Evolutionary conservation across 1,284 basidiomycete species (phyloP).

Genomic region (Cerrena zonata): DNA sequence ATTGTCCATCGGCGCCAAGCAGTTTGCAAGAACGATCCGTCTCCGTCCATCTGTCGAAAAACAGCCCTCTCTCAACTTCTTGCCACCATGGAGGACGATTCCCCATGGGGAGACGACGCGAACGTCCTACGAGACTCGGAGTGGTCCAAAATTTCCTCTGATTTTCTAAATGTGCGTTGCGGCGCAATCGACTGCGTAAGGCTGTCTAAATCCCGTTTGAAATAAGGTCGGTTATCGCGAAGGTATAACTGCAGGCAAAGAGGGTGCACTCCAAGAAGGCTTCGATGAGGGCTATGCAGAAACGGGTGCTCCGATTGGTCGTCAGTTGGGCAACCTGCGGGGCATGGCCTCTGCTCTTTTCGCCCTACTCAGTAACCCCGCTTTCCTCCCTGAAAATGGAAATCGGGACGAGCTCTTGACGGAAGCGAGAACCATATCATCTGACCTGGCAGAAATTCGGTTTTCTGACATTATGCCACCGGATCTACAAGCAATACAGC

Average conservation of each 20-base stretch:
- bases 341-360: slow-evolving; percentile 60
- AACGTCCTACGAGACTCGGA: slow-evolving; percentile 40
- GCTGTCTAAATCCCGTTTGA: background rate
- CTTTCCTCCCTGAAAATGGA: slow-evolving; percentile 3
- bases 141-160: slow-evolving; percentile 59
- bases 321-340: slow-evolving; percentile 64
- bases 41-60: no score
- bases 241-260: slow-evolving; percentile 82
- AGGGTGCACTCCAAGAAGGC: slow-evolving; percentile 70
- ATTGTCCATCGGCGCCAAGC: background rate
- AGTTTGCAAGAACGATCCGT: no score
- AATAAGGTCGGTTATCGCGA: slow-evolving; percentile 78
- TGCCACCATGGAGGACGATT: slow-evolving; percentile 36
- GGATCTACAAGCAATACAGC: slow-evolving; percentile 67
- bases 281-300: slow-evolving; percentile 75
- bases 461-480: slow-evolving; percentile 64
- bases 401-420: slow-evolving; percentile 4
- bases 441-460: slow-evolving; percentile 49
- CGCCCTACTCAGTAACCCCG: slow-evolving; percentile 39
- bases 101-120: slow-evolving; percentile 51
- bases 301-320: slow-evolving; percentile 69
- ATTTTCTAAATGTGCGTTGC: slow-evolving; percentile 57
- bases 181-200: background rate
- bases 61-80: no score
- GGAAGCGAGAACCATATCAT: slow-evolving; percentile 49